Percentiles rank a stretch among this genome's conserved stretches.
Evolutionary conservation across 345 rosid genomes (phyloP).

Genomic region (Lenwebbia sp.): DNA sequence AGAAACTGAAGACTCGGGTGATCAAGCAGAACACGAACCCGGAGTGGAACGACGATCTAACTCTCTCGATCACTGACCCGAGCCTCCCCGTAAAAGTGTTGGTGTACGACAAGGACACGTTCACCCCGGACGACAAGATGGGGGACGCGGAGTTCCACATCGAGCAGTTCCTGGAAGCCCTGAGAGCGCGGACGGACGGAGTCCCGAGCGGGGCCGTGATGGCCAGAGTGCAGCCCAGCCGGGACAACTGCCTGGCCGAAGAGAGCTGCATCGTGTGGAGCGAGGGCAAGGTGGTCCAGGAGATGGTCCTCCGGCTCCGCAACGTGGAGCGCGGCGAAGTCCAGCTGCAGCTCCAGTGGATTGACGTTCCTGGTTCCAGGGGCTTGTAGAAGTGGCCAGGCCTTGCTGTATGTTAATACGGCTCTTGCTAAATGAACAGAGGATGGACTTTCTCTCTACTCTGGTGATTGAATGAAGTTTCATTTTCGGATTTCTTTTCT

Average conservation of each 20-base stretch:
- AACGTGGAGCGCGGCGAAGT: conserved; percentile 12
- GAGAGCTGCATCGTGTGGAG: conserved; percentile 8
- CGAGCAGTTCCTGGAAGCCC: conserved; percentile 2
- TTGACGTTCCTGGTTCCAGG: conserved; percentile 13
- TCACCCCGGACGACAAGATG: conserved; percentile 7
- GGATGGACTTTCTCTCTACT: neutral
- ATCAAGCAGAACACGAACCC: conserved; percentile 55
- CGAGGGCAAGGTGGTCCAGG: neutral
- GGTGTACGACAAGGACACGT: conserved; percentile 7
- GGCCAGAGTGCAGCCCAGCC: neutral
- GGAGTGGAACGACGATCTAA: conserved; percentile 74
- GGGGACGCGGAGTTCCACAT: conserved; percentile 8
- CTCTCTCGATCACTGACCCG: conserved; percentile 60
- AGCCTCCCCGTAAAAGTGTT: conserved; percentile 52
- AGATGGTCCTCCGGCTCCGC: conserved; percentile 5
- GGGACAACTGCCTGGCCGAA: conserved; percentile 3
- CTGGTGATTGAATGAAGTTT: neutral
- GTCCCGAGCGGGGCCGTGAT: neutral
- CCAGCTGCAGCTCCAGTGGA: conserved; percentile 30
- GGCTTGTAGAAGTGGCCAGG: neutral
- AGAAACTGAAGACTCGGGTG: conserved; percentile 76
- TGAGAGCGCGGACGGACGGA: neutral
- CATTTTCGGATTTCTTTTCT: neutral
- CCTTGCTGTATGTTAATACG: neutral
- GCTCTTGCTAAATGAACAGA: neutral